Evolutionary conservation across 192 early-diverging fungal species (phyloP).

Genomic region (Umbelopsis sp.): DNA sequence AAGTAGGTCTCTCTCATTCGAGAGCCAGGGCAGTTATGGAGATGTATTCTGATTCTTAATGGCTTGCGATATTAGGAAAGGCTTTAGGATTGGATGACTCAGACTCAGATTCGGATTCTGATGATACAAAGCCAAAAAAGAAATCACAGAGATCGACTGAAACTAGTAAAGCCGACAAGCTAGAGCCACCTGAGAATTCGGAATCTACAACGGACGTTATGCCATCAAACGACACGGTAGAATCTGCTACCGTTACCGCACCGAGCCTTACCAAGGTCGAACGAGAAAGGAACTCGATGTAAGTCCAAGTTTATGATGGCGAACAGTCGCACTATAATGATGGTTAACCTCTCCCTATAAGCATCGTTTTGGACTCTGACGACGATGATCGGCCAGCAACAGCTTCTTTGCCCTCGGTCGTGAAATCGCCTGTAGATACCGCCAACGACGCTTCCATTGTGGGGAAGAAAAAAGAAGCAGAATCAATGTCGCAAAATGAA

Average conservation of each 20-base stretch:
- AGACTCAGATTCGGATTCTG: neutral
- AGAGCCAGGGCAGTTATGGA: neutral
- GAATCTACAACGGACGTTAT: neutral
- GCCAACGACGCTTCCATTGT: neutral
- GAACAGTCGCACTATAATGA: too few relatives aligned
- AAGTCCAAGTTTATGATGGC: neutral
- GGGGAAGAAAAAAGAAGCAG: neutral
- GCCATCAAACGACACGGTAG: neutral
- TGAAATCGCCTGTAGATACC: neutral
- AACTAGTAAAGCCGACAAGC: neutral
- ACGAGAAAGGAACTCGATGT: neutral
- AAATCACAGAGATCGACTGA: neutral
- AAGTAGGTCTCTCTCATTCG: neutral
- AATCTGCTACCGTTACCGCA: neutral
- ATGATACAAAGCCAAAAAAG: neutral
- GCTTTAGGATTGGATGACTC: slow-evolving; percentile 14
- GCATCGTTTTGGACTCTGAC: neutral
- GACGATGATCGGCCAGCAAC: neutral
- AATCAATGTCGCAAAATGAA: neutral
- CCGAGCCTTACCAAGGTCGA: neutral
- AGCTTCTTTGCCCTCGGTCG: neutral
- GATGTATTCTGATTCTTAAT: neutral
- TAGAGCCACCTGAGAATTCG: neutral
- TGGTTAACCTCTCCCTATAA: neutral
- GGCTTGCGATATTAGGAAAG: neutral